Evolutionary conservation across 192 early-diverging fungal genomes (phyloP).

Genomic region (Spinellus fusiger): DNA sequence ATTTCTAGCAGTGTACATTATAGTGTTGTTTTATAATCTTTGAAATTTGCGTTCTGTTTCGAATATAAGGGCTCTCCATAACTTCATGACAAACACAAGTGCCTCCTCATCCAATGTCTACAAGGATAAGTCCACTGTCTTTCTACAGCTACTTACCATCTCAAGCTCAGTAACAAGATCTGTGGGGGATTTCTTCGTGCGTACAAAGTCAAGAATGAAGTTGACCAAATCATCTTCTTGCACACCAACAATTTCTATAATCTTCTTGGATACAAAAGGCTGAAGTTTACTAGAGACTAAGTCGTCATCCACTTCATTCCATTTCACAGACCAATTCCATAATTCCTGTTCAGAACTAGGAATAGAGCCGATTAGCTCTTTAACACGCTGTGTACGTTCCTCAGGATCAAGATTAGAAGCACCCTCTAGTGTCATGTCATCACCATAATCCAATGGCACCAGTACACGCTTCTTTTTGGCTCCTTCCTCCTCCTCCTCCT

Average conservation of each 20-base stretch:
- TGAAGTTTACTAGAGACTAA: conserved; percentile 61
- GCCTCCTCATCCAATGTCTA: conserved; percentile 88
- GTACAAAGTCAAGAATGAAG: conserved; percentile 73
- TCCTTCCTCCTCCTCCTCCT: conserved; percentile 47
- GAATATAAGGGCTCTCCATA: conserved; percentile 87
- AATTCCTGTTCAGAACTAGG: conserved; percentile 64
- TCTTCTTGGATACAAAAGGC: conserved; percentile 74
- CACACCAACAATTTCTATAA: conserved; percentile 74
- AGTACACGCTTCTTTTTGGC: conserved; percentile 39
- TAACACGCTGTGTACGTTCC: conserved; percentile 57
- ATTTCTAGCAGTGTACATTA: not conserved
- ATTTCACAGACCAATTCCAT: conserved; percentile 68
- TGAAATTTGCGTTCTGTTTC: conserved; percentile 61
- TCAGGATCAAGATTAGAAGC: conserved; percentile 55
- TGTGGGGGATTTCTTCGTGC: conserved; percentile 55
- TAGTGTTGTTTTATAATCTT: conserved; percentile 1
- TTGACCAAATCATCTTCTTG: conserved; percentile 71
- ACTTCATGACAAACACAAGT: conserved; percentile 74
- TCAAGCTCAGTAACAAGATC: conserved; percentile 74
- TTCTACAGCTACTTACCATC: conserved; percentile 42
- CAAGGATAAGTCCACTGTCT: not conserved
- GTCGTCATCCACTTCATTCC: conserved; percentile 64
- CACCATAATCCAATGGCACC: conserved; percentile 46
- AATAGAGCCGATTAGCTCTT: conserved; percentile 61
- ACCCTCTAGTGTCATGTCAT: conserved; percentile 29